These are phyloP conservation scores for Pittosporum tobira DNA, from an alignment of 129 eudicot genomes.

Conservation along the genomic window DNA sequence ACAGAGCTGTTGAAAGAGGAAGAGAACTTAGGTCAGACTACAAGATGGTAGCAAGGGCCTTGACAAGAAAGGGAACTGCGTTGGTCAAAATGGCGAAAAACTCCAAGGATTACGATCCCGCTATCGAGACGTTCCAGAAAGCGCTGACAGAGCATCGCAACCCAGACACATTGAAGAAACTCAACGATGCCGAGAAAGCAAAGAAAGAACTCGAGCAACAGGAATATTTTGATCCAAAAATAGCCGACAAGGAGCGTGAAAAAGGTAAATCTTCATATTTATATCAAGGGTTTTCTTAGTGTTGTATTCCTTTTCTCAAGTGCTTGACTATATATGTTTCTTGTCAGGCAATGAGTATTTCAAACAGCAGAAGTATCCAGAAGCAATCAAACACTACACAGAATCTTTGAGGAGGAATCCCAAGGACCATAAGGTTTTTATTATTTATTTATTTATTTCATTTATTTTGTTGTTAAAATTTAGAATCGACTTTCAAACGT, in stretches of 20 bases:
- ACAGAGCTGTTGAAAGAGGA: slow-evolving; percentile 93
- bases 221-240: slow-evolving; percentile 73
- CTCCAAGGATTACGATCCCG: slow-evolving; percentile 83
- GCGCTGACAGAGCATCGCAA: slow-evolving; percentile 97
- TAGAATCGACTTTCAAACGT: no score
- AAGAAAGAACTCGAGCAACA: slow-evolving; percentile 91
- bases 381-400: slow-evolving; percentile 77
- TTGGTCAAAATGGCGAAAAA: slow-evolving; percentile 74
- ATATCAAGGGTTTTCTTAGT: background rate
- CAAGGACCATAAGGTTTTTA: slow-evolving; percentile 59
- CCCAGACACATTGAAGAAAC: slow-evolving; percentile 87
- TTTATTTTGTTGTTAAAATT: no score
- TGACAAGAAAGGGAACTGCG: slow-evolving; percentile 95
- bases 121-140: slow-evolving; percentile 86
- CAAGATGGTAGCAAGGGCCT: slow-evolving; percentile 94
- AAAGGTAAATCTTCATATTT: slow-evolving; percentile 46
- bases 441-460: no score
- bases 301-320: background rate
- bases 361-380: slow-evolving; percentile 90
- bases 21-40: slow-evolving; percentile 89
- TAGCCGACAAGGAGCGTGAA: slow-evolving; percentile 95
- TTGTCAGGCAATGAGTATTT: slow-evolving; percentile 72
- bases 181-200: slow-evolving; percentile 93
- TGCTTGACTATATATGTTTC: background rate
- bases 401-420: slow-evolving; percentile 92